Base-by-base conservation (phyloP, 2,329 filamentous ascomycete species). In the Cryphonectria parasitica region DNA sequence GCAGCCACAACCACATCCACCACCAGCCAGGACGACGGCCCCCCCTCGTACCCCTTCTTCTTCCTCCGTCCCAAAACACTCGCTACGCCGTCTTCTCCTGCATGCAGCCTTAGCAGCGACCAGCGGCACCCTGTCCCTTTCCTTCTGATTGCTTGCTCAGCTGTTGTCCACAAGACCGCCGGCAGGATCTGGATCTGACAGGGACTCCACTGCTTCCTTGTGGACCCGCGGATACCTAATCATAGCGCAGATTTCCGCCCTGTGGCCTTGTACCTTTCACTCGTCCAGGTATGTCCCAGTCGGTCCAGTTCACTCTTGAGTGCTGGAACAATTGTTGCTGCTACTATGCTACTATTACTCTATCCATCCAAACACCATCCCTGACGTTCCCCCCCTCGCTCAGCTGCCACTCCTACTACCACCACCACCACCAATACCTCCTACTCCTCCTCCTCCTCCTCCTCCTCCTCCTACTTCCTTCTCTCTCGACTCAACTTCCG, bases 371-470 rank as follows among this genome's bases (percentile, higher is more conserved):
- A 66, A 25, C 36, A 41, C 64, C 65, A 67, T 67, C 65, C 65
- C 65, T 67, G 65, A 56, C 65, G n/a, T 67, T 36, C n/a, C 54
- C 52, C 43, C 52, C 25, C 34, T 15, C 45, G n/a, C 64, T 36
- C 58, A 61, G 31, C 58, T 61, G n/a, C 54, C 25, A 5, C 41
- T 17, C 13, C 41, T 6, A 5, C 41, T 5, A 43, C 41, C 11
- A 43, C 41, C 11, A 43, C 13, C 3, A 49, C 45, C 45, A 49
- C 17, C 43, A 49, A 22, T 58, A 7, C 43, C 68, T 67, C 64
- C 39, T 68, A 68, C 22, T 62, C 65, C 28, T 62, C 64, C 56
- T 70, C 61, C 56, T 67, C 64, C 36, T 61, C 64, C 34, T 71
- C 17, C 43, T 45, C 22, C 66, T 65, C 56, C 64, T 61, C 64